phyloP scores from a whole-genome alignment of 768 basidiomycete species.

The Kwoniella pini region DNA sequence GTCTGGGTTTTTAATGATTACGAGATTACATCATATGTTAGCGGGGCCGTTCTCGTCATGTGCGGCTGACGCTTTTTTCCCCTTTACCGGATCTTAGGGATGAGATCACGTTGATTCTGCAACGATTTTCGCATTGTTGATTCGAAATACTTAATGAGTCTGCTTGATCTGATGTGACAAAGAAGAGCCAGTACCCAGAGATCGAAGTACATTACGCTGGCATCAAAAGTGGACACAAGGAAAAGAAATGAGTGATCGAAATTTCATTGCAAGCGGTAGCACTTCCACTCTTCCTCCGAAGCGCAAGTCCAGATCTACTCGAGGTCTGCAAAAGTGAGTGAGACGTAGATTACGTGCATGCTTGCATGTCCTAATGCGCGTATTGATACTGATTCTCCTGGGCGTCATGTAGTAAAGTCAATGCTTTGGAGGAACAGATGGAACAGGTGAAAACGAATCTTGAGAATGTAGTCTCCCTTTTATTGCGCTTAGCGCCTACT shows the following conservation, averaged over 20 bases:
- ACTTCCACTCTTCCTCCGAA: conserved; percentile 1
- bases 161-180: no score
- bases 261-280: not conserved
- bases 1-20: not conserved
- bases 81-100: no score
- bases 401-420: conserved; percentile 5
- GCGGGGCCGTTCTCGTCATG: not conserved
- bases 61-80: not conserved
- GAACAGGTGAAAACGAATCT: conserved; percentile 14
- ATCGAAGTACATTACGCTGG: no score
- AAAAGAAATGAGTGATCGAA: not conserved
- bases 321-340: conserved; percentile 12
- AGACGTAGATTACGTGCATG: no score
- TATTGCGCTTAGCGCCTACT: conserved; percentile 6
- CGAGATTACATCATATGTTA: not conserved
- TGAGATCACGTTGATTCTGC: no score
- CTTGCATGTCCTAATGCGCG: not conserved
- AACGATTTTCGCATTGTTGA: no score
- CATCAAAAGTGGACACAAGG: no score
- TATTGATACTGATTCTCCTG: not conserved
- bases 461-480: conserved; percentile 6
- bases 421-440: conserved; percentile 15
- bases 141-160: no score
- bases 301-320: conserved; percentile 9
- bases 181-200: no score